Conservation (phyloP, 192 early-diverging fungal genomes). For the Umbelopsis isabellina region DNA sequence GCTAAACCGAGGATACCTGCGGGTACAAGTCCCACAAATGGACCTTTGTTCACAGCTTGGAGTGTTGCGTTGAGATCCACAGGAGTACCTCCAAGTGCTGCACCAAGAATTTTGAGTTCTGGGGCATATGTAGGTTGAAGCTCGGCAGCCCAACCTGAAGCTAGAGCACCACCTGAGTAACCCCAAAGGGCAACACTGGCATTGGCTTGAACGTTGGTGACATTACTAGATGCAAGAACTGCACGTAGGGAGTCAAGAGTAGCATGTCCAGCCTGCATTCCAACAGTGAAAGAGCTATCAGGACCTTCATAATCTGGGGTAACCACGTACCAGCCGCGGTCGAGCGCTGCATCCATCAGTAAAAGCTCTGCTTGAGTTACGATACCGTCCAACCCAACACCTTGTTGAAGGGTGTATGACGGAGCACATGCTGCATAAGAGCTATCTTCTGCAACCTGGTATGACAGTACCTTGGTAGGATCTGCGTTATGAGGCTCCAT, state of each 20-base stretch:
- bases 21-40: slow-evolving; percentile 10
- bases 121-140: slow-evolving; percentile 26
- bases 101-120: slow-evolving; percentile 22
- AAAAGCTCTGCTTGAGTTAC: slow-evolving; percentile 22
- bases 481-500: slow-evolving; percentile 24
- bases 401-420: background rate
- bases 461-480: slow-evolving; percentile 8
- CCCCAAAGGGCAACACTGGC: slow-evolving; percentile 21
- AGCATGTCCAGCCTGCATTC: slow-evolving; percentile 20
- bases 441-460: slow-evolving; percentile 23
- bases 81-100: slow-evolving; percentile 24
- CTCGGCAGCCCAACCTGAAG: slow-evolving; percentile 19
- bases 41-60: slow-evolving; percentile 18
- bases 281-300: slow-evolving; percentile 16
- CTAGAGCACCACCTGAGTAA: slow-evolving; percentile 24
- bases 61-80: slow-evolving; percentile 25
- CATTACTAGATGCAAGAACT: background rate
- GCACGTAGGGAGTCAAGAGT: slow-evolving; percentile 19
- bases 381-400: background rate
- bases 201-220: background rate
- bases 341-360: slow-evolving; percentile 16
- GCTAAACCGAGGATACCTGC: slow-evolving; percentile 18
- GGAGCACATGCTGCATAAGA: slow-evolving; percentile 11
- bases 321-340: slow-evolving; percentile 20
- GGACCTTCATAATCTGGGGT: slow-evolving; percentile 24